Percentiles rank a stretch among this genome's conserved stretches.
These are phyloP conservation scores for Parascedosporium putredinis DNA, from an alignment of 2,329 filamentous ascomycete genomes.

Conservation along the genomic window DNA sequence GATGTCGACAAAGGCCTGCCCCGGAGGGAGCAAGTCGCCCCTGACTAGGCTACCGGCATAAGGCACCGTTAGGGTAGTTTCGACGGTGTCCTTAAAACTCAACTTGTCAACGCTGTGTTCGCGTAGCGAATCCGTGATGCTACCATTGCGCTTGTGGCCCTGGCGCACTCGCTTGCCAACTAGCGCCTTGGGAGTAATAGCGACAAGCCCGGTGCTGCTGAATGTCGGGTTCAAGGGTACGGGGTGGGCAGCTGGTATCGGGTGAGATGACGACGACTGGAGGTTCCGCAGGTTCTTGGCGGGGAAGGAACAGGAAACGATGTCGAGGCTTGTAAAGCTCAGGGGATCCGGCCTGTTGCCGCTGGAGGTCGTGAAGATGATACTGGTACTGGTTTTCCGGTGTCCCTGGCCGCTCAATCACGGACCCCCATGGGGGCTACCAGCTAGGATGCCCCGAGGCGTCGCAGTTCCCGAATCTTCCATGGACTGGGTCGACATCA, in stretches of 20 bases:
- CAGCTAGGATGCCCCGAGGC: not conserved
- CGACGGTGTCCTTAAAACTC: conserved; percentile 27
- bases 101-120: conserved; percentile 49
- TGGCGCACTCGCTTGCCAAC: conserved; percentile 50
- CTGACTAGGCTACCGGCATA: conserved; percentile 78
- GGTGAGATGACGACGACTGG: conserved; percentile 25
- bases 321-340: conserved; percentile 50
- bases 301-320: conserved; percentile 54
- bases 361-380: conserved; percentile 18
- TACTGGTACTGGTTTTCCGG: conserved; percentile 26
- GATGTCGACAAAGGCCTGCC: conserved; percentile 68
- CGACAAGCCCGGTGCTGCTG: conserved; percentile 38
- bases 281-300: conserved; percentile 34
- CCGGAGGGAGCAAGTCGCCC: conserved; percentile 74
- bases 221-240: conserved; percentile 40
- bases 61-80: conserved; percentile 47
- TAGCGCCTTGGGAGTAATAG: conserved; percentile 47
- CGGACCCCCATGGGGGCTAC: conserved; percentile 18
- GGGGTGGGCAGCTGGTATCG: conserved; percentile 44
- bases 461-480: not conserved
- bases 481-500: conserved; percentile 1
- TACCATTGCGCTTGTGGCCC: conserved; percentile 73
- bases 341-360: conserved; percentile 27
- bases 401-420: conserved; percentile 29
- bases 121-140: conserved; percentile 73